A percentile compares a stretch with the other conserved stretches of the same genome.
Evolutionary conservation across 2,329 filamentous ascomycete genomes (phyloP).

Genomic region (Escovopsis sp.): DNA sequence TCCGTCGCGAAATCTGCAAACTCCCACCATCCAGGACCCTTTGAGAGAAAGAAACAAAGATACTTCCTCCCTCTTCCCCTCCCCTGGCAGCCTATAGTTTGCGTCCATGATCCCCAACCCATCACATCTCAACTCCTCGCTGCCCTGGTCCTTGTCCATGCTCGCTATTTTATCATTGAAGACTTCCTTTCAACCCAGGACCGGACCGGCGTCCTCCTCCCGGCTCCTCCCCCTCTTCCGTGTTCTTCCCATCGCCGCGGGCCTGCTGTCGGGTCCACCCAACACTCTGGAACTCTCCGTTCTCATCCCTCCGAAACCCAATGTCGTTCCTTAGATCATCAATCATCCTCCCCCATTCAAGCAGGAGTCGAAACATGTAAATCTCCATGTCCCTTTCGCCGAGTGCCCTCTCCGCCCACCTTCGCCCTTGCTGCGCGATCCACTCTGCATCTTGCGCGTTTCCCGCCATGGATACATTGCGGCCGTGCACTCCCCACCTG

Average conservation of each 20-base stretch:
- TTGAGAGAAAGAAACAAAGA: too few species aligned
- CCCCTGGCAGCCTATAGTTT: too few species aligned
- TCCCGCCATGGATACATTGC: slow-evolving; percentile 30
- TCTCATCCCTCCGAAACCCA: slow-evolving; percentile 18
- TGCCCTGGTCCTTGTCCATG: slow-evolving; percentile 1
- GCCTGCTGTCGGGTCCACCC: slow-evolving; percentile 14
- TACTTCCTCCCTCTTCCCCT: too few species aligned
- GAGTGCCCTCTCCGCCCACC: slow-evolving; percentile 49
- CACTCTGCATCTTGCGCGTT: slow-evolving; percentile 39
- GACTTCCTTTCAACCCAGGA: too few species aligned
- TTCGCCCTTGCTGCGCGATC: slow-evolving; percentile 51
- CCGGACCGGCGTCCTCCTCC: too few species aligned
- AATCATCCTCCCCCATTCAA: slow-evolving; percentile 62
- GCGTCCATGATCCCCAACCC: slow-evolving; percentile 4
- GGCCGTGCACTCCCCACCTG: slow-evolving; percentile 27
- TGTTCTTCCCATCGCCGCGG: not conserved
- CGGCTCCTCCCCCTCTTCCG: not conserved
- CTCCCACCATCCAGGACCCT: too few species aligned
- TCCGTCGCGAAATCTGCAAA: too few species aligned
- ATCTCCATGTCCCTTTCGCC: slow-evolving; percentile 64
- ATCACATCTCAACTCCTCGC: slow-evolving; percentile 2
- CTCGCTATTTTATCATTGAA: not conserved
- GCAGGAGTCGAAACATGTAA: slow-evolving; percentile 61
- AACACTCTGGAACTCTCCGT: slow-evolving; percentile 16
- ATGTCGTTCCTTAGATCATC: slow-evolving; percentile 42